These are phyloP conservation scores for Leucosporidium yakuticum DNA, from an alignment of 768 basidiomycete species.

Conservation along the genomic window DNA sequence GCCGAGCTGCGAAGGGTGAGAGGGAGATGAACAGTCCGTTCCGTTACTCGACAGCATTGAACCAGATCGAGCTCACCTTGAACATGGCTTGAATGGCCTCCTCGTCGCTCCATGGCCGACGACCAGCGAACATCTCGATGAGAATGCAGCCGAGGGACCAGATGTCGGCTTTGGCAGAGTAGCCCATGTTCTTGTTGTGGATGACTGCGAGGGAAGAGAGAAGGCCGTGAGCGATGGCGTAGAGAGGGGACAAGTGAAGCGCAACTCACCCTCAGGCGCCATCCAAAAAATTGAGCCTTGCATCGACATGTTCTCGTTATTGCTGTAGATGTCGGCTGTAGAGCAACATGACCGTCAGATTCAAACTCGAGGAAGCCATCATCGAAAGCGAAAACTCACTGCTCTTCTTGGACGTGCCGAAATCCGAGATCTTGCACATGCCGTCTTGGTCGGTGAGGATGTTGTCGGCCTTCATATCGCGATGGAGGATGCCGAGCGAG, in stretches of 20 bases:
- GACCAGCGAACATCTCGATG: conserved; percentile 98
- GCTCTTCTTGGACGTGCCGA: conserved; percentile 95
- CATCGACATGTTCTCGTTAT: conserved; percentile 70
- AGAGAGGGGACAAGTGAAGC: background rate
- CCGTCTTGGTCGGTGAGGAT: conserved; percentile 90
- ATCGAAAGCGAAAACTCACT: conserved; percentile 39
- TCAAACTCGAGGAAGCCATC: background rate
- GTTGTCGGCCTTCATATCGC: conserved; percentile 96
- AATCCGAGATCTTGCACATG: conserved; percentile 94
- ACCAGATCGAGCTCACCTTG: conserved; percentile 55
- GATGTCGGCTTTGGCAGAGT: conserved; percentile 95
- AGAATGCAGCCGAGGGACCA: conserved; percentile 96
- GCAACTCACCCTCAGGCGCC: conserved; percentile 80
- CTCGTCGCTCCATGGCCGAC: conserved; percentile 85
- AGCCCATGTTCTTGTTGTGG: conserved; percentile 68
- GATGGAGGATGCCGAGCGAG: conserved; percentile 80
- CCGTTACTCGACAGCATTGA: background rate
- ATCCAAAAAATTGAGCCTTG: conserved; percentile 99
- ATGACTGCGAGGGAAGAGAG: conserved; percentile 45
- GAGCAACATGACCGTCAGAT: background rate
- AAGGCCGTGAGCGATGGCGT: background rate
- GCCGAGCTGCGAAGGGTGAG: conserved; percentile 57
- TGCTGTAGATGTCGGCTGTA: conserved; percentile 69
- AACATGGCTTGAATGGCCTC: conserved; percentile 89
- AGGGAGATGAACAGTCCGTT: background rate